Evolutionary conservation across 768 basidiomycete genomes (phyloP).

Genomic region (Mycena capillaripes): DNA sequence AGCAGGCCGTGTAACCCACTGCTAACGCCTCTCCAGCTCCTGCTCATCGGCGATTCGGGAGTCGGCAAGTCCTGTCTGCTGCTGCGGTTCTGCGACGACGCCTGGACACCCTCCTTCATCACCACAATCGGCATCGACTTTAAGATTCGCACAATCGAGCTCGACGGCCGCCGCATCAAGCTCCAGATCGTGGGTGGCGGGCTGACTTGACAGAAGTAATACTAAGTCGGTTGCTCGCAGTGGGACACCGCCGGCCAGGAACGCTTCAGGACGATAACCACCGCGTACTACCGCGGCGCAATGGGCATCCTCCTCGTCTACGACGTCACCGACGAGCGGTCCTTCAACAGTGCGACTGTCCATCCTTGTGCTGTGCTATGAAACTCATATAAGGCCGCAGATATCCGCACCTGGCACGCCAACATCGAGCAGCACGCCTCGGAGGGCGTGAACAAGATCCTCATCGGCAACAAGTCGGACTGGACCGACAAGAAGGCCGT

Average conservation of each 20-base stretch:
- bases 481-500: constrained; percentile 97
- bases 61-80: constrained; percentile 97
- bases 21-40: constrained; percentile 57
- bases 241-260: constrained; percentile 99
- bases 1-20: not conserved
- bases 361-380: not conserved
- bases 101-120: constrained; percentile 37
- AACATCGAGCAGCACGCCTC: constrained; percentile 97
- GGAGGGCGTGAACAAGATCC: constrained; percentile 97
- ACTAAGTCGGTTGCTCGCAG: constrained; percentile 58
- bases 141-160: constrained; percentile 98
- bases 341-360: constrained; percentile 67
- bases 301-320: constrained; percentile 99
- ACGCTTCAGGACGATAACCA: constrained; percentile 98
- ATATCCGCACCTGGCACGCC: constrained; percentile 62
- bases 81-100: constrained; percentile 72
- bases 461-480: constrained; percentile 99
- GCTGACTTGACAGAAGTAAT: no score
- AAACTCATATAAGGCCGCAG: not conserved
- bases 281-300: constrained; percentile 99
- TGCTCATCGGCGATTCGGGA: constrained; percentile 95
- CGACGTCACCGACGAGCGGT: constrained; percentile 85
- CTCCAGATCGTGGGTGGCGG: constrained; percentile 97
- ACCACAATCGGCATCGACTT: constrained; percentile 87
- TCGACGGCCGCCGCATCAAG: constrained; percentile 98